Base-by-base conservation (phyloP, 306 rosid species). In the Vigna unguiculata region DNA sequence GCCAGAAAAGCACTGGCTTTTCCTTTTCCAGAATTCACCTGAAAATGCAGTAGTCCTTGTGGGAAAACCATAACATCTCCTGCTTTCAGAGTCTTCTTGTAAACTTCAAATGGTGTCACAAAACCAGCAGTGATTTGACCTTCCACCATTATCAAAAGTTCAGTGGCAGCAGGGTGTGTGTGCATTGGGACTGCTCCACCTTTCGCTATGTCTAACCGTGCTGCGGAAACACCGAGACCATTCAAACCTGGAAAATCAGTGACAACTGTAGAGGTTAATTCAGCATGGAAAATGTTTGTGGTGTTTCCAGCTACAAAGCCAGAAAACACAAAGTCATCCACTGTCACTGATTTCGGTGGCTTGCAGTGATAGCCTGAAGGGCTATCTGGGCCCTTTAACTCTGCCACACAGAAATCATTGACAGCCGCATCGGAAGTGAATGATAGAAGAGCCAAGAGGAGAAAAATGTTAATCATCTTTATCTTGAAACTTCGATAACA, bases 51-150 rank as follows among this genome's bases (percentile, higher is more conserved):
- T 65, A 81, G 54, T 13, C 93, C 96, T 72, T 84, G 90, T 21
- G 93, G 93, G 77, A 89, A 87, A 72, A 86, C 78, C 82, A 89
- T 77, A 48, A 81, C 6, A 12, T 89, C 93, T 74, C 97, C 93
- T 21, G 71, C 72, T 20, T 62, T 80, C 7, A 91, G 72, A 2
- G 81, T 69, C 58, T 87, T 87, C 8, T 74, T 30, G 69, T 79
- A 91, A 41, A 86, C 82, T 1, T 64, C 8, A 34, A 71, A 81
- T 1, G 87, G 84, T 15, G 92, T 84, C 17, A 91, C 38, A 38
- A 91, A 86, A 0, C 92, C 93, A 5, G 85, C 91, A 25, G 79
- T 74, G n/a, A 91, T 75, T 7, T 36, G 1, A 17, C 97, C 94
- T 30, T 80, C 65, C 4, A 61, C 7, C 65, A 87, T 84, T 10